These are phyloP conservation scores for Candida succiphila DNA, from an alignment of 805 yeast species.

Conservation along the genomic window DNA sequence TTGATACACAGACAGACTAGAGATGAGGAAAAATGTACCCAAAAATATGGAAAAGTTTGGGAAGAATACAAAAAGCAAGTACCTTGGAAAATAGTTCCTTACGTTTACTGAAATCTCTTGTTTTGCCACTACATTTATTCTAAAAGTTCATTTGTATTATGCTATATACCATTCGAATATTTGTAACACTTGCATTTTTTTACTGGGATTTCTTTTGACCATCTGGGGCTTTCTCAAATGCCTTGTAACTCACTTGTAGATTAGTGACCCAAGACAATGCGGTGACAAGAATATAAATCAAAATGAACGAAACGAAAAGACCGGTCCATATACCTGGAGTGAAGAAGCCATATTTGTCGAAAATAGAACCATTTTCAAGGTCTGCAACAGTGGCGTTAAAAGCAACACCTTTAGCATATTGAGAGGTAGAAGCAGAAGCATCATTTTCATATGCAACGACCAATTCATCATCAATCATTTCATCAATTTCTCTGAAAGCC, in stretches of 20 bases:
- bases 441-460: conserved; percentile 12
- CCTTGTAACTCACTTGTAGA: conserved; percentile 68
- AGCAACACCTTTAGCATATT: neutral
- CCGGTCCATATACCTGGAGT: conserved; percentile 77
- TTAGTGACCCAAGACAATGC: conserved; percentile 68
- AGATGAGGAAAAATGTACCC: conserved; percentile 85
- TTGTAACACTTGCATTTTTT: too few species aligned
- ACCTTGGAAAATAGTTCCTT: conserved; percentile 88
- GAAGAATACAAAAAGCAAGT: conserved; percentile 67
- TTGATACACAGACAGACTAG: conserved; percentile 82
- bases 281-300: conserved; percentile 43
- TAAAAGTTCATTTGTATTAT: too few species aligned
- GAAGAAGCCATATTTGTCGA: conserved; percentile 60
- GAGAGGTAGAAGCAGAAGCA: neutral
- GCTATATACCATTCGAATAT: too few species aligned
- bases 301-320: conserved; percentile 51
- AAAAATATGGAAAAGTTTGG: conserved; percentile 85
- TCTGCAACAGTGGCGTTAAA: conserved; percentile 2
- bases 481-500: conserved; percentile 20
- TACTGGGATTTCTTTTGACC: conserved; percentile 36
- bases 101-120: conserved; percentile 60
- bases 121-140: too few species aligned
- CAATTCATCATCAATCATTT: conserved; percentile 16
- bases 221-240: conserved; percentile 64
- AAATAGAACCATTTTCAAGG: conserved; percentile 36